These are phyloP conservation scores for Xylaria grammica DNA, from an alignment of 495 filamentous ascomycete species.

Conservation along the genomic window DNA sequence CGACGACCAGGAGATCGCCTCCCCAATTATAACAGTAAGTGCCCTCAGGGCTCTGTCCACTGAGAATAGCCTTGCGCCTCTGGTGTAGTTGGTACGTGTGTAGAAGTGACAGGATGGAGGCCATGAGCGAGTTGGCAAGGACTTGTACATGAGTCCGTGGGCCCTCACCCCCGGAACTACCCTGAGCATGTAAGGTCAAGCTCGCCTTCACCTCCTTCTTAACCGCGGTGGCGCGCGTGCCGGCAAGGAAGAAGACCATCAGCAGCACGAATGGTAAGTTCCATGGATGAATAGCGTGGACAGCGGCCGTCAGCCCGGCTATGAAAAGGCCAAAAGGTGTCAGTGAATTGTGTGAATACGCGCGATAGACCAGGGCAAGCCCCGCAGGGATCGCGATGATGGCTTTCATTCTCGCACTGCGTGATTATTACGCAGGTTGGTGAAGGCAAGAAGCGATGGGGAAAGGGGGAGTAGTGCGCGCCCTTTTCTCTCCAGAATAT, in stretches of 20 bases:
- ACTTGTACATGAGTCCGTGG: slow-evolving; percentile 88
- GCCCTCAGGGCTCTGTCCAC: slow-evolving; percentile 29
- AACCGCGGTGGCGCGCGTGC: slow-evolving; percentile 81
- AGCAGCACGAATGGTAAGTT: slow-evolving; percentile 84
- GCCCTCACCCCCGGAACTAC: slow-evolving; percentile 66
- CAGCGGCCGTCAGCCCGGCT: slow-evolving; percentile 71
- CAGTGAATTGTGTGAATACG: slow-evolving; percentile 73
- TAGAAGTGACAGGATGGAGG: slow-evolving; percentile 72
- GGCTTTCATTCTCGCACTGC: slow-evolving; percentile 64
- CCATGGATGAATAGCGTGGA: slow-evolving; percentile 90
- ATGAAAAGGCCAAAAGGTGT: slow-evolving; percentile 73
- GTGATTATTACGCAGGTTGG: not conserved
- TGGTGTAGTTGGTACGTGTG: slow-evolving; percentile 68
- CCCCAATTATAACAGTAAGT: slow-evolving; percentile 55
- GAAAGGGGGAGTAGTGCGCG: too few relatives aligned
- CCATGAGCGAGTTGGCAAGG: slow-evolving; percentile 82
- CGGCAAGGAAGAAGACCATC: slow-evolving; percentile 83
- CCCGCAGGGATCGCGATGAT: slow-evolving; percentile 71
- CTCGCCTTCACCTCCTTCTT: slow-evolving; percentile 85
- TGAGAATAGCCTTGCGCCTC: slow-evolving; percentile 41
- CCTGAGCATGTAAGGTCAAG: slow-evolving; percentile 77
- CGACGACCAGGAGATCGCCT: slow-evolving; percentile 61
- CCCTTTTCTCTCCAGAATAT: too few relatives aligned
- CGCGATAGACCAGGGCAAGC: slow-evolving; percentile 67
- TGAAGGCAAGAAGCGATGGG: too few relatives aligned